Evolutionary conservation across 495 filamentous ascomycete species (phyloP), one percentile per base, ranked within the genome.

Genomic region (Durotheca rogersii): DNA sequence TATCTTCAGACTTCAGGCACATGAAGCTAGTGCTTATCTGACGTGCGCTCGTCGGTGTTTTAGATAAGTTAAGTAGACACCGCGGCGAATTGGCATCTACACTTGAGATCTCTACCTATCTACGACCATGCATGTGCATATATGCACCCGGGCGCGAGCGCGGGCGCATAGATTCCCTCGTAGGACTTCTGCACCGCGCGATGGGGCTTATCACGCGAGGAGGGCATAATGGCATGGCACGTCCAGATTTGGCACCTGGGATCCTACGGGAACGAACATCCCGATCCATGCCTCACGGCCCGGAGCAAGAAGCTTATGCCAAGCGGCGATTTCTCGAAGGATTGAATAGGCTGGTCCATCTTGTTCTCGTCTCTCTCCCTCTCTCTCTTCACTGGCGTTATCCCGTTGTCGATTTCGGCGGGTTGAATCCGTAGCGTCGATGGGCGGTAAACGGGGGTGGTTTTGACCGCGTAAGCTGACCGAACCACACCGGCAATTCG

Each of bases 61-160:
- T 17, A 14, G 20, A 50, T 53, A 49, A 47, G 56, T 50, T 53
- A 23, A 23, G 30, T 53, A 53, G 30, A 50, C 56, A 59, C 49
- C 55, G n/a, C n/a, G n/a, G n/a, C n/a, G n/a, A n/a, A n/a, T n/a
- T n/a, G n/a, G n/a, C n/a, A n/a, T n/a, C n/a, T n/a, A n/a, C n/a
- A n/a, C n/a, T n/a, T n/a, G n/a, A n/a, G n/a, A n/a, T n/a, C n/a
- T n/a, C n/a, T n/a, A n/a, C n/a, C n/a, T n/a, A n/a, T n/a, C n/a
- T n/a, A n/a, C n/a, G n/a, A n/a, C n/a, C n/a, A 35, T 12, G 18
- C 17, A 20, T 33, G 35, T 40, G 32, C 34, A 38, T 39, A 32
- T 21, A 33, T 30, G n/a, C n/a, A n/a, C n/a, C n/a, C n/a, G n/a
- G n/a, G n/a, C n/a, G n/a, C n/a, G n/a, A n/a, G n/a, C n/a, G n/a